Conservation (phyloP, 352 stramenopile genomes). For the Phytophthora sansomeana region DNA sequence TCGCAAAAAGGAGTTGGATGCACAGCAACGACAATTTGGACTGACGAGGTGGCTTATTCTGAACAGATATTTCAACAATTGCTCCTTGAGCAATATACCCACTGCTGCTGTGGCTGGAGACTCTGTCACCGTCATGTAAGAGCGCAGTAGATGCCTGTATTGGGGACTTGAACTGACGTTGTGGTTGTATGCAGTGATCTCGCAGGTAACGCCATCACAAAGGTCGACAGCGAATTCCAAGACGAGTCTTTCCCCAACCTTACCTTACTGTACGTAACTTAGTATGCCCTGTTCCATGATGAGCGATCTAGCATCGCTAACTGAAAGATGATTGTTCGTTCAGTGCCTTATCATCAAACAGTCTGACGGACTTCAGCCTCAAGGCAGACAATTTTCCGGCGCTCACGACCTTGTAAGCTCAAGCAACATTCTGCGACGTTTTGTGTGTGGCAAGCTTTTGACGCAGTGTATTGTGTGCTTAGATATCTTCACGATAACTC, state of each 20-base stretch:
- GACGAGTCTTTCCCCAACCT: slow-evolving; percentile 51
- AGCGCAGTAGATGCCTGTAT: background rate
- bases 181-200: slow-evolving; percentile 39
- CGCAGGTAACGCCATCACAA: slow-evolving; percentile 50
- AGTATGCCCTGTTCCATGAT: background rate
- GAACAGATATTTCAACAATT: slow-evolving; percentile 72
- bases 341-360: slow-evolving; percentile 59
- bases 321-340: slow-evolving; percentile 2
- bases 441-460: background rate
- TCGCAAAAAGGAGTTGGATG: background rate
- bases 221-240: slow-evolving; percentile 47
- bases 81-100: slow-evolving; percentile 68
- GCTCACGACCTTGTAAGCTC: slow-evolving; percentile 54
- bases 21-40: background rate
- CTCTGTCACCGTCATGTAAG: slow-evolving; percentile 51
- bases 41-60: slow-evolving; percentile 20
- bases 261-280: slow-evolving; percentile 68
- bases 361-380: slow-evolving; percentile 47
- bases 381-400: slow-evolving; percentile 48
- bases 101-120: slow-evolving; percentile 56
- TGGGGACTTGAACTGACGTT: background rate
- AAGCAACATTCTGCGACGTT: background rate
- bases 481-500: slow-evolving; percentile 64
- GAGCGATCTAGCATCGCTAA: background rate
- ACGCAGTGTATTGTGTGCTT: background rate